A percentile compares a stretch with the other conserved stretches of the same genome.
These are phyloP conservation scores for Mortierella claussenii DNA, from an alignment of 192 early-diverging fungal genomes.

Conservation along the genomic window DNA sequence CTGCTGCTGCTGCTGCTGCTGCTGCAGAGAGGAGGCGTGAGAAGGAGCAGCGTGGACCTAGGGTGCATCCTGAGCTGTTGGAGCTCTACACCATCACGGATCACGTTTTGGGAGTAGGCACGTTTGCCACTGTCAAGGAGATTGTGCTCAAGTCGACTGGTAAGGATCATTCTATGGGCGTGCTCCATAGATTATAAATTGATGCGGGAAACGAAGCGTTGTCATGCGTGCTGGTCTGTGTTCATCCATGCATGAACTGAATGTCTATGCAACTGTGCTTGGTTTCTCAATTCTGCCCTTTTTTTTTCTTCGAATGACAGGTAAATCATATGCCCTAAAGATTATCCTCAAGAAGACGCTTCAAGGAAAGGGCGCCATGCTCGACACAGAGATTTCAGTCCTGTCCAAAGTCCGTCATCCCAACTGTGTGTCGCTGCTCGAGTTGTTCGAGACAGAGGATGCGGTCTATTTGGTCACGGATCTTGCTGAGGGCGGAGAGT, in stretches of 20 bases:
- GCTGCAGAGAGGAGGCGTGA: conserved; percentile 24
- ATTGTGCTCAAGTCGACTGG: conserved; percentile 61
- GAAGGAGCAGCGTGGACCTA: conserved; percentile 28
- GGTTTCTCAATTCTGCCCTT: no score
- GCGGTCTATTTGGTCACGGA: conserved; percentile 76
- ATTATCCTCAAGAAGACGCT: conserved; percentile 74
- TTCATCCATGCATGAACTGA: neutral
- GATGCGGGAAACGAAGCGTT: no score
- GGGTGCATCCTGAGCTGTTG: conserved; percentile 43
- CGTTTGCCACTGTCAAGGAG: conserved; percentile 73
- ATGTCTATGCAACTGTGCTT: neutral
- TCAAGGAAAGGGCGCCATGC: conserved; percentile 61
- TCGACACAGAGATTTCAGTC: conserved; percentile 75
- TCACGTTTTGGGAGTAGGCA: conserved; percentile 55
- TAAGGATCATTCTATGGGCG: neutral
- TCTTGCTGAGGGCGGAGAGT: conserved; percentile 81
- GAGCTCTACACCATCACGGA: conserved; percentile 54
- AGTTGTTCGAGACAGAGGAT: conserved; percentile 73
- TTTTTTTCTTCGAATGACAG: conserved; percentile 18
- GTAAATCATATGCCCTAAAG: conserved; percentile 71
- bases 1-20: conserved; percentile 25
- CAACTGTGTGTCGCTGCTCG: conserved; percentile 81
- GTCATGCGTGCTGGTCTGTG: neutral
- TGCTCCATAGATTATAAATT: no score
- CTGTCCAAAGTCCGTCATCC: conserved; percentile 83